These are phyloP conservation scores for Micromonas commoda DNA, from an alignment of 139 green algal species.

Conservation along the genomic window DNA sequence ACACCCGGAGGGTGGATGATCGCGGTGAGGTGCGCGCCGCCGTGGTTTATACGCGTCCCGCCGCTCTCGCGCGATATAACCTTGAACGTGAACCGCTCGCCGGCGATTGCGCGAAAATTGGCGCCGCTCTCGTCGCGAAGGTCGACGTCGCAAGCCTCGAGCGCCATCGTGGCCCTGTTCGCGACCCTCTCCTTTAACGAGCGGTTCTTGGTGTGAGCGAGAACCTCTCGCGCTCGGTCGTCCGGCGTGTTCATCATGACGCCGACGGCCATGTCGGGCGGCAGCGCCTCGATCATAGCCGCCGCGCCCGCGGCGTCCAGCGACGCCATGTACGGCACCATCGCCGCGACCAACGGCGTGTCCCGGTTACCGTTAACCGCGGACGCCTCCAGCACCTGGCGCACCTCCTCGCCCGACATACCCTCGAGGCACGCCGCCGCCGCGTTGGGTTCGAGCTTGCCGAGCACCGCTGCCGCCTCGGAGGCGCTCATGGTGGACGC, in stretches of 20 bases:
- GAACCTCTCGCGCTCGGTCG: not conserved
- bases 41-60: not conserved
- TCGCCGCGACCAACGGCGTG: not conserved
- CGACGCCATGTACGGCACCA: not conserved
- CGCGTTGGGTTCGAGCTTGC: not conserved
- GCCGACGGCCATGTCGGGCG: not conserved
- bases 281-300: not conserved
- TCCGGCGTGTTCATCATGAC: not conserved
- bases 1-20: not conserved
- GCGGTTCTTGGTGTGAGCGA: not conserved
- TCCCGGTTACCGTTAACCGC: not conserved
- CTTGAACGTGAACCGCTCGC: not conserved
- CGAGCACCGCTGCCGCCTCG: not conserved
- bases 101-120: not conserved
- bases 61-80: not conserved
- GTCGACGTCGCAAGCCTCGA: not conserved
- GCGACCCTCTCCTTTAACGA: slow-evolving; percentile 1
- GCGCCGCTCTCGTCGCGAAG: not conserved
- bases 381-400: not conserved
- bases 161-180: not conserved
- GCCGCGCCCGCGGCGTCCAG: not conserved
- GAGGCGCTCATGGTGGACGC: not conserved
- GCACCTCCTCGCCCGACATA: not conserved
- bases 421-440: not conserved
- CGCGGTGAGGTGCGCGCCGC: not conserved